Conservation (phyloP, 148 eudicot genomes). For the Hydrangea macrophylla region DNA sequence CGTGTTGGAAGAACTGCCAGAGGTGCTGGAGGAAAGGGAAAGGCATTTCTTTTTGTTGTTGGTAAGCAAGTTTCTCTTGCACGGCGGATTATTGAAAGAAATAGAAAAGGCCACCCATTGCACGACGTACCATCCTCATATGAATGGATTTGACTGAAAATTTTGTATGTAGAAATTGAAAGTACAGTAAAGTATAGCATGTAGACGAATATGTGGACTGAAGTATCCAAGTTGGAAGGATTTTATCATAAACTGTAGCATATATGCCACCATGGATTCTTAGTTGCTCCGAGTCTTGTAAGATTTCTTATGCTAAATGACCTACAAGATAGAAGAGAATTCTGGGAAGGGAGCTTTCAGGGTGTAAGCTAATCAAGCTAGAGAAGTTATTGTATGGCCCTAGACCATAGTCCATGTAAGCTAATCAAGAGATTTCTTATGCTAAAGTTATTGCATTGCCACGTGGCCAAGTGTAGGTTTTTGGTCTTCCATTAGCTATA, state of each 20-base stretch:
- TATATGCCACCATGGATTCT: neutral
- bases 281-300: neutral
- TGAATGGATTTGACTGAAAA: conserved; percentile 25
- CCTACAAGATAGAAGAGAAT: neutral
- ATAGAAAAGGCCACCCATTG: conserved; percentile 85
- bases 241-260: neutral
- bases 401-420: too few relatives aligned
- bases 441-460: too few relatives aligned
- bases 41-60: conserved; percentile 82
- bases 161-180: neutral
- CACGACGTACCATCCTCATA: conserved; percentile 81
- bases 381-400: too few relatives aligned
- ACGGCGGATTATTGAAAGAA: conserved; percentile 75
- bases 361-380: too few relatives aligned
- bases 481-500: too few relatives aligned
- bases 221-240: neutral
- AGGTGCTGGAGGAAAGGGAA: conserved; percentile 89
- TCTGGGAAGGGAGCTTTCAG: too few relatives aligned
- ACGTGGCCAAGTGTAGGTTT: too few relatives aligned
- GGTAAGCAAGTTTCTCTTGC: conserved; percentile 97
- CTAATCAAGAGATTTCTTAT: too few relatives aligned
- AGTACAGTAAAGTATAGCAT: too few relatives aligned
- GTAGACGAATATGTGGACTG: neutral
- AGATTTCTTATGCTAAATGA: neutral
- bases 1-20: conserved; percentile 98